A percentile compares a stretch with the other conserved stretches of the same genome.
Conservation (phyloP, 352 stramenopile genomes). For the Pythium vanterpoolii region DNA sequence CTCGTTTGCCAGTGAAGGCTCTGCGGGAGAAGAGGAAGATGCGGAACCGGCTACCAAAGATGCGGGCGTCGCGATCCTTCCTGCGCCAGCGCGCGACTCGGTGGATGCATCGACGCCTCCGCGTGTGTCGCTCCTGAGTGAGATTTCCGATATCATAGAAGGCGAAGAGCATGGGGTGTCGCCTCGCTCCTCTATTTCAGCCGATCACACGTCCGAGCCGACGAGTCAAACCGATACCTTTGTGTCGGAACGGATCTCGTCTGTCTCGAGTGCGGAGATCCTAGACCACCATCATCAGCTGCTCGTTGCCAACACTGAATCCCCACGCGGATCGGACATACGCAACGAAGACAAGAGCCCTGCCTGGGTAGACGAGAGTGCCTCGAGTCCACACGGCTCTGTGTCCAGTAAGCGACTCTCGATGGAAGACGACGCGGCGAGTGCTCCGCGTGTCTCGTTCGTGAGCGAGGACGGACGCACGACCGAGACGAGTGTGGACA, state of each 20-base stretch:
- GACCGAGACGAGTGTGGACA: not conserved
- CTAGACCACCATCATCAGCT: not conserved
- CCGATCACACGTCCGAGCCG: not conserved
- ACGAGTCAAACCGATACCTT: constrained; percentile 9
- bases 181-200: constrained; percentile 11
- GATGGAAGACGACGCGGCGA: constrained; percentile 5
- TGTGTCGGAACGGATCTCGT: constrained; percentile 10
- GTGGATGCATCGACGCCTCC: not conserved
- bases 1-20: constrained; percentile 22
- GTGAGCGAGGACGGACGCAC: too few species aligned
- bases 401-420: constrained; percentile 3
- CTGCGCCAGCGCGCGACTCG: constrained; percentile 2
- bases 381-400: not conserved
- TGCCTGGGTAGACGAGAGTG: constrained; percentile 4
- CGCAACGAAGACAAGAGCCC: not conserved
- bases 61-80: not conserved
- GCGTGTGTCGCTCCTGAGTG: constrained; percentile 4
- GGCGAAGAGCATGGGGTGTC: not conserved
- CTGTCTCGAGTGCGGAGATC: not conserved
- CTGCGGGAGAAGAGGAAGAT: constrained; percentile 2
- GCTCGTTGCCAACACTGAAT: not conserved
- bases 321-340: constrained; percentile 1
- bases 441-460: constrained; percentile 1
- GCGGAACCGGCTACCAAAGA: not conserved
- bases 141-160: constrained; percentile 16